Base-by-base conservation (phyloP, 345 rosid genomes). In the Citrus maxima region DNA sequence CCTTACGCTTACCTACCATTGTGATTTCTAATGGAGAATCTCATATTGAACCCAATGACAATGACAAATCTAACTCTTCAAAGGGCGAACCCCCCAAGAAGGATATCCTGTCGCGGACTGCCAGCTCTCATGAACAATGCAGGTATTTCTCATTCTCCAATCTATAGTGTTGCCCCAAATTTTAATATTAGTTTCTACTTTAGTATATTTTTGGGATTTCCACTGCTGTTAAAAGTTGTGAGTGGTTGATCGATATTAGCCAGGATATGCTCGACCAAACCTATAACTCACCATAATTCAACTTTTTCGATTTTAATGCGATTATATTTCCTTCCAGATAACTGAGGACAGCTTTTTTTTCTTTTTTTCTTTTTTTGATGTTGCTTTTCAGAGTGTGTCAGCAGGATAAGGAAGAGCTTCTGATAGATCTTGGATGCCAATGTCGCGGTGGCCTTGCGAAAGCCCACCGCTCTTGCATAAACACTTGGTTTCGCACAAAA, bases 391-490 rank as follows among this genome's bases (percentile, higher is more conserved):
- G 98, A 82, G 89, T 95, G 82, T 95, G 98, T 71, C 97, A 88
- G 81, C 94, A 93, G 82, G 97, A 95, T 78, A 92, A 89, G 80
- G 98, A 95, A 79, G 98, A 95, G 82, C 78, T 42, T 62, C 87
- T 92, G 67, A 93, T 95, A 34, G 92, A 89, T 81, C 91, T 95
- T 28, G 98, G 98, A 73, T 95, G 98, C 84, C 86, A 75, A 32
- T 95, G 98, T 82, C 91, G 91, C 72, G 97, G 98, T 34, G 98
- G 93, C 64, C 94, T 95, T 83, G 87, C 91, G 2, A 88, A 89
- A 87, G 82, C 95, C 6, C 98, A 95, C 77, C 88, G 85, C 63
- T 87, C 98, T 24, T 93, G 98, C 82, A 92, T 95, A 68, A 93
- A 90, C 78, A 86, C 93, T 76, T 95, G 98, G 98, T 95, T 95